These are phyloP conservation scores for Kodamaea suecica DNA, from an alignment of 1,139 yeast genomes.

Conservation along the genomic window DNA sequence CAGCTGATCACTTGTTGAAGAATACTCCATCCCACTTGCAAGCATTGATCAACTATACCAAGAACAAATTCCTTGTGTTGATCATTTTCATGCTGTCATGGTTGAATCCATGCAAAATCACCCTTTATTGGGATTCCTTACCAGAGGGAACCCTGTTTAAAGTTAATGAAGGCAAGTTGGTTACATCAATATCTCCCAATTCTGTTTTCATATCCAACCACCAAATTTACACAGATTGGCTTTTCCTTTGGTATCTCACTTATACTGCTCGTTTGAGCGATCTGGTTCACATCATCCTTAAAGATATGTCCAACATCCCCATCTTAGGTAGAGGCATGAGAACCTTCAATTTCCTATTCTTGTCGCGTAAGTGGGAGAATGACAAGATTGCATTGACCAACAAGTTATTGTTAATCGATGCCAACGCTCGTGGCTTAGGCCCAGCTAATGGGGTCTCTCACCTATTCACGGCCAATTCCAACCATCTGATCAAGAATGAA, in stretches of 20 bases:
- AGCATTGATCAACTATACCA: slow-evolving; percentile 45
- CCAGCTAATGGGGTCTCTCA: slow-evolving; percentile 47
- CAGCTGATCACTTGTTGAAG: slow-evolving; percentile 30
- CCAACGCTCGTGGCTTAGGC: slow-evolving; percentile 50
- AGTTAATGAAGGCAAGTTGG: slow-evolving; percentile 17
- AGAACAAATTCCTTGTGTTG: slow-evolving; percentile 47
- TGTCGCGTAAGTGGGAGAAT: slow-evolving; percentile 78
- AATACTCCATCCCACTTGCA: slow-evolving; percentile 27
- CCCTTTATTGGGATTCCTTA: slow-evolving; percentile 36
- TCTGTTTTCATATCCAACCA: slow-evolving; percentile 79
- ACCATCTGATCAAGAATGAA: slow-evolving; percentile 6
- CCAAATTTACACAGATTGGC: slow-evolving; percentile 95
- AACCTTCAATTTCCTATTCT: slow-evolving; percentile 71
- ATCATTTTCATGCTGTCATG: slow-evolving; percentile 43
- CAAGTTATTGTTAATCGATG: slow-evolving; percentile 54
- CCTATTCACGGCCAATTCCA: slow-evolving; percentile 23
- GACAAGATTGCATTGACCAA: slow-evolving; percentile 63
- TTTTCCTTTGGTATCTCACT: slow-evolving; percentile 83
- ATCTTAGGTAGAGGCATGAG: slow-evolving; percentile 86
- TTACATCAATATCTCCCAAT: slow-evolving; percentile 35
- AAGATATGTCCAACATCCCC: slow-evolving; percentile 73
- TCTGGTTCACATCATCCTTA: slow-evolving; percentile 71
- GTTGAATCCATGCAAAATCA: slow-evolving; percentile 40
- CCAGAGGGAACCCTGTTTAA: slow-evolving; percentile 20
- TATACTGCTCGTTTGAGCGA: slow-evolving; percentile 63